Conservation (phyloP, 768 basidiomycete genomes). For the Podaxis carcinomalis region DNA sequence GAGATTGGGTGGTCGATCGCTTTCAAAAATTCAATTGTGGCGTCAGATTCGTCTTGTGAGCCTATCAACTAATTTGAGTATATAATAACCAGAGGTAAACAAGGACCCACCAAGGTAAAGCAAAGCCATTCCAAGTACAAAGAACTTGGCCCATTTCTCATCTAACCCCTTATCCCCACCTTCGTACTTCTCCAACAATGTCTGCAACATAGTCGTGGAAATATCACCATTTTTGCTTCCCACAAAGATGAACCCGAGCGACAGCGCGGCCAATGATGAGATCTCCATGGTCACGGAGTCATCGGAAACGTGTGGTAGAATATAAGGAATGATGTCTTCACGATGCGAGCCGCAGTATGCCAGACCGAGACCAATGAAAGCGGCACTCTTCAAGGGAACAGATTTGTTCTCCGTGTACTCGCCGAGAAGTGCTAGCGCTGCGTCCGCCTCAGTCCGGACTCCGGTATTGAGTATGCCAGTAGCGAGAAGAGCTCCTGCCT, state of each 20-base stretch:
- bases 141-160: slow-evolving; percentile 93
- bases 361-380: slow-evolving; percentile 89
- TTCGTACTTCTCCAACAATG: slow-evolving; percentile 75
- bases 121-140: slow-evolving; percentile 85
- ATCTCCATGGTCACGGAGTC: slow-evolving; percentile 86
- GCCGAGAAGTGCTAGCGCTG: slow-evolving; percentile 83
- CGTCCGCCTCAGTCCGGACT: slow-evolving; percentile 89
- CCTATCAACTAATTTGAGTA: slow-evolving; percentile 40
- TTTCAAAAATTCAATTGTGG: slow-evolving; percentile 89
- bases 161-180: slow-evolving; percentile 67
- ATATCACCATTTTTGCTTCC: slow-evolving; percentile 95
- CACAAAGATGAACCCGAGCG: slow-evolving; percentile 93
- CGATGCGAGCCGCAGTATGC: slow-evolving; percentile 95
- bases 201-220: slow-evolving; percentile 83
- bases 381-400: slow-evolving; percentile 75
- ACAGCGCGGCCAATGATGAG: slow-evolving; percentile 76
- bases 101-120: slow-evolving; percentile 75
- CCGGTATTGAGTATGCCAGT: slow-evolving; percentile 89
- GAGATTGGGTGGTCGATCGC: slow-evolving; percentile 92
- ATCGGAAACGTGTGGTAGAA: slow-evolving; percentile 83
- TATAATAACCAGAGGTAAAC: background rate
- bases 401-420: slow-evolving; percentile 90
- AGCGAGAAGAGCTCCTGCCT: slow-evolving; percentile 92
- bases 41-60: slow-evolving; percentile 88
- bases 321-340: slow-evolving; percentile 70